Percentiles rank a stretch among this genome's conserved stretches.
These are phyloP conservation scores for Phycomyces nitens DNA, from an alignment of 192 early-diverging fungal genomes.

Conservation along the genomic window DNA sequence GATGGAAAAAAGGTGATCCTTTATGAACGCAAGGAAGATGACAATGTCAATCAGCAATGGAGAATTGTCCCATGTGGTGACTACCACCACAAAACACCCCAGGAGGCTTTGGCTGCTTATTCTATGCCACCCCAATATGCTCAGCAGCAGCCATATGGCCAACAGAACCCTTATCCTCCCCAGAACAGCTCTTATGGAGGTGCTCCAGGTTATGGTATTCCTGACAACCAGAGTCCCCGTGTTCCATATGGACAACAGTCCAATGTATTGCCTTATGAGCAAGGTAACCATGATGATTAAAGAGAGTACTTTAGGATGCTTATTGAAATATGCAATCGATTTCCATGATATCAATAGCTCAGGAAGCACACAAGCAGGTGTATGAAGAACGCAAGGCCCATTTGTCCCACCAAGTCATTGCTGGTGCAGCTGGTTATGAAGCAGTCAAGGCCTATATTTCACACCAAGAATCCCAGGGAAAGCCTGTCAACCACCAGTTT, in stretches of 20 bases:
- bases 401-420: slow-evolving; percentile 7
- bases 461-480: slow-evolving; percentile 12
- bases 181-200: neutral
- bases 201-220: slow-evolving; percentile 3
- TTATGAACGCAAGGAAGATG: slow-evolving; percentile 28
- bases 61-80: slow-evolving; percentile 11
- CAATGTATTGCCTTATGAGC: neutral
- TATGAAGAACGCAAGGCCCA: neutral
- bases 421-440: slow-evolving; percentile 14
- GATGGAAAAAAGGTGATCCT: slow-evolving; percentile 24
- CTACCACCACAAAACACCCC: neutral
- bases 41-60: slow-evolving; percentile 27
- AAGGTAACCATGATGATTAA: neutral
- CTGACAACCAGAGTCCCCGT: slow-evolving; percentile 2
- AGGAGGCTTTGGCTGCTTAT: neutral
- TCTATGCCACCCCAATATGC: slow-evolving; percentile 2
- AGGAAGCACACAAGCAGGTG: neutral
- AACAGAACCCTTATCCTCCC: slow-evolving; percentile 3
- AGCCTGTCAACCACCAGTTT: slow-evolving; percentile 9
- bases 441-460: slow-evolving; percentile 16
- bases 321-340: too few species aligned
- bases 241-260: neutral
- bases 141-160: neutral
- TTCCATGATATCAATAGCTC: neutral
- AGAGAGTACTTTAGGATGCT: neutral